These are phyloP conservation scores for Cryptococcus sp. DNA, from an alignment of 1,284 basidiomycete species.

Conservation along the genomic window DNA sequence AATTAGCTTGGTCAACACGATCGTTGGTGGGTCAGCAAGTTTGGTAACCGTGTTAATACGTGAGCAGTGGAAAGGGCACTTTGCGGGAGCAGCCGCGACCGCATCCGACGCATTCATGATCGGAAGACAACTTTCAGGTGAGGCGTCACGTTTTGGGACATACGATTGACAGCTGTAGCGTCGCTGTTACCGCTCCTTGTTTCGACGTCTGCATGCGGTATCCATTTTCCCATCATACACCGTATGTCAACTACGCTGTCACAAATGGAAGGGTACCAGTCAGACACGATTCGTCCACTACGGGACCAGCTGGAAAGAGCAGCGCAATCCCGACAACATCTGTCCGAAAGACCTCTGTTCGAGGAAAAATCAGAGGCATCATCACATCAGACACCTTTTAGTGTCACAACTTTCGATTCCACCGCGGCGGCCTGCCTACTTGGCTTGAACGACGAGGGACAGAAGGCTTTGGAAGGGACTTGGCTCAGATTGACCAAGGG, in stretches of 20 bases:
- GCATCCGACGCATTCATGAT: slow-evolving; percentile 30
- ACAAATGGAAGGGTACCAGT: neutral
- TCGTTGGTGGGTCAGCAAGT: slow-evolving; percentile 14
- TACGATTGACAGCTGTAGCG: neutral
- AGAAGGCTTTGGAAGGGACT: slow-evolving; percentile 8
- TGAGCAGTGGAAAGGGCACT: slow-evolving; percentile 34
- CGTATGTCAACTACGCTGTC: neutral
- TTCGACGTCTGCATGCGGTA: neutral
- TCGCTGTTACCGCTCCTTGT: neutral
- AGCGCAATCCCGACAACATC: neutral
- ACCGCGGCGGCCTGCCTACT: neutral
- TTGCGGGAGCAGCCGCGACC: slow-evolving; percentile 29
- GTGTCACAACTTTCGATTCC: no score
- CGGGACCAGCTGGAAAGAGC: neutral
- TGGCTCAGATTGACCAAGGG: slow-evolving; percentile 17
- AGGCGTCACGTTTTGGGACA: neutral
- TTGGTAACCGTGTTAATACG: slow-evolving; percentile 3
- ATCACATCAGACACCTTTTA: no score
- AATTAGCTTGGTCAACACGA: slow-evolving; percentile 26
- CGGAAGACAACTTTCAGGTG: slow-evolving; percentile 22
- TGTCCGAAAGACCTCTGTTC: neutral
- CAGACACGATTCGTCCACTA: neutral
- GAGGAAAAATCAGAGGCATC: neutral
- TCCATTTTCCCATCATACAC: neutral
- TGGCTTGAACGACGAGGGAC: slow-evolving; percentile 3